Conservation (phyloP, 148 eudicot species). For the Diospyros lotus region DNA sequence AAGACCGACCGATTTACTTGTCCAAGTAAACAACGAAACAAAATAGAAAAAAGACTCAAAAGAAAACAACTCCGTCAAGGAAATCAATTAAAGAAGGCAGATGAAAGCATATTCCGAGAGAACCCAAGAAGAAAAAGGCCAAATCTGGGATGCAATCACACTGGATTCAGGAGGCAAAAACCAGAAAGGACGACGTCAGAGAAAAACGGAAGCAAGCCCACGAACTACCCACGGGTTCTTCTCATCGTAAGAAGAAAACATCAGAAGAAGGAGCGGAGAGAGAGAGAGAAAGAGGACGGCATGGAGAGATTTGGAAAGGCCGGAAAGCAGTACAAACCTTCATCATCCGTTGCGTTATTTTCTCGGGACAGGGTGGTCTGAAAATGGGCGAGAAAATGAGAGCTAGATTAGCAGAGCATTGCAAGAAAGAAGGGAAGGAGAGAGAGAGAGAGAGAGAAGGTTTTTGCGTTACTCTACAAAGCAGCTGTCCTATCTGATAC, state of each 20-base stretch:
- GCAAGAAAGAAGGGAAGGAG: neutral
- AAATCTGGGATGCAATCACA: constrained; percentile 2
- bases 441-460: constrained; percentile 13
- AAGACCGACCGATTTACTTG: constrained; percentile 26
- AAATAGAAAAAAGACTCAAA: constrained; percentile 11
- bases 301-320: neutral
- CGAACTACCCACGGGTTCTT: neutral
- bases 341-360: neutral
- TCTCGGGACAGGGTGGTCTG: neutral
- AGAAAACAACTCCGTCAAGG: constrained; percentile 5
- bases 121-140: neutral
- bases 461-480: constrained; percentile 14
- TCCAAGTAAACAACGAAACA: neutral
- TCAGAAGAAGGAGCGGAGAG: constrained; percentile 1
- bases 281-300: neutral
- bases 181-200: neutral
- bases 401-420: neutral
- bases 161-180: neutral
- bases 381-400: constrained; percentile 16
- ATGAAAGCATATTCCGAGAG: constrained; percentile 4
- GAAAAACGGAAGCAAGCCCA: neutral
- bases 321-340: constrained; percentile 1
- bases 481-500: constrained; percentile 44
- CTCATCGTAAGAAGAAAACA: neutral
- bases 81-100: constrained; percentile 12